phyloP scores from a whole-genome alignment of 257 asterid species.

The Solanum habrochaites region DNA sequence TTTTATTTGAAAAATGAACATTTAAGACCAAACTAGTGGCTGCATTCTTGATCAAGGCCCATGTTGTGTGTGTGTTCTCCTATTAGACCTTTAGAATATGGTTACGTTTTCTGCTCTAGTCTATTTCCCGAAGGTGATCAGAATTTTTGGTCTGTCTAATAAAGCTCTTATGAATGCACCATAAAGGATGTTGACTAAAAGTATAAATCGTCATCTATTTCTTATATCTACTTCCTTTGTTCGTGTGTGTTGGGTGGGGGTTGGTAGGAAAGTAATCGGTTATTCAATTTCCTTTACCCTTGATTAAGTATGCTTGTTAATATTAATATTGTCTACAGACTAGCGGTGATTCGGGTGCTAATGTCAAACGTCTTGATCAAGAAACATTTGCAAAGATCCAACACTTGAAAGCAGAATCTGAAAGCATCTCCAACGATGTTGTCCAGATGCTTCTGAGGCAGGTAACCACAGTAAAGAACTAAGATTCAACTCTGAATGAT shows the following conservation, averaged over 20 bases:
- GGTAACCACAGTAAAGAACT: conserved; percentile 69
- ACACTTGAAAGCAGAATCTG: conserved; percentile 57
- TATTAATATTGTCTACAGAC: background rate
- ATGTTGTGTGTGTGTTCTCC: background rate
- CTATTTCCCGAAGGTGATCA: background rate
- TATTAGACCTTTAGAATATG: background rate
- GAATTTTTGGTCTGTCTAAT: background rate
- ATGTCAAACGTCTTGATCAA: conserved; percentile 77
- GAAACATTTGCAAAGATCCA: conserved; percentile 64
- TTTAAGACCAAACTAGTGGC: background rate
- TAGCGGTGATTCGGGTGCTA: conserved; percentile 51
- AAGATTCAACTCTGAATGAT: background rate
- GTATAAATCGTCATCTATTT: background rate
- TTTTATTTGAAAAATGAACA: background rate
- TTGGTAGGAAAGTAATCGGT: background rate
- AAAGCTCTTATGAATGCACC: background rate
- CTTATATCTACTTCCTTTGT: background rate
- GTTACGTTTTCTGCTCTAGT: background rate
- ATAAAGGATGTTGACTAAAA: background rate
- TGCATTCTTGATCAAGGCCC: background rate
- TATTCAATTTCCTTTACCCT: background rate
- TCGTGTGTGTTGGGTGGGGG: background rate
- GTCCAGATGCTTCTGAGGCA: conserved; percentile 86
- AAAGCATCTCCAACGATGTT: conserved; percentile 59
- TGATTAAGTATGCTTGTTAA: background rate